A percentile compares a stretch with the other conserved stretches of the same genome.
phyloP scores from a whole-genome alignment of 2,329 filamentous ascomycete genomes.

The Aspergillus bombycis region DNA sequence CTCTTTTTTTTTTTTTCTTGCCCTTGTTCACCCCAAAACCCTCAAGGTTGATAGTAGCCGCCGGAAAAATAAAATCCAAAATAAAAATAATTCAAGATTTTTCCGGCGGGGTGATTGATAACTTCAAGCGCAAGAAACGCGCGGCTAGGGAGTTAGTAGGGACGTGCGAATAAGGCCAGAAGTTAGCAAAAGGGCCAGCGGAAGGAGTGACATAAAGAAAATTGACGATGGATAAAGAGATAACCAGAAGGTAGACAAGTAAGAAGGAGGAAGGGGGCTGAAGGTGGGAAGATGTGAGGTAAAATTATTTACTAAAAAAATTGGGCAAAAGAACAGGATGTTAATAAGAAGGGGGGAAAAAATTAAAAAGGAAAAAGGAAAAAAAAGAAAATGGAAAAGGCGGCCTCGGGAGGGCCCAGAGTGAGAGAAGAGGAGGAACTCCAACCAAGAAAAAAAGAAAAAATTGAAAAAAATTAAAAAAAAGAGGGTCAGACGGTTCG shows the following conservation, averaged over 20 bases:
- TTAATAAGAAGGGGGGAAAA: constrained; percentile 22
- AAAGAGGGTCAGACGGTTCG: constrained; percentile 6
- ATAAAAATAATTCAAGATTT: constrained; percentile 14
- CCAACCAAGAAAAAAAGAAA: constrained; percentile 1
- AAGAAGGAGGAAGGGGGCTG: constrained; percentile 23
- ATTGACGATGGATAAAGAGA: constrained; percentile 36
- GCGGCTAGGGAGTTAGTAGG: constrained; percentile 42
- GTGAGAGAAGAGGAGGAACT: background rate
- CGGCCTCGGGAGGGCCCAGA: background rate
- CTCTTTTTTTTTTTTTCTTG: background rate
- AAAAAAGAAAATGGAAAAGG: background rate
- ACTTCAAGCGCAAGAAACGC: constrained; percentile 38
- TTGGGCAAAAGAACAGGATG: constrained; percentile 28
- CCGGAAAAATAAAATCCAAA: constrained; percentile 14
- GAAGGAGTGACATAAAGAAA: constrained; percentile 45
- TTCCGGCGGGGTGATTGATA: constrained; percentile 20
- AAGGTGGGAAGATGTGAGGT: constrained; percentile 38
- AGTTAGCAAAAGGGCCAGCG: constrained; percentile 22
- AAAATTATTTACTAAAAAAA: constrained; percentile 45
- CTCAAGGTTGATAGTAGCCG: background rate
- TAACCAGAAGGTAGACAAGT: constrained; percentile 28
- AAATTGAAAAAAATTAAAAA: constrained; percentile 8
- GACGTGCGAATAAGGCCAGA: constrained; percentile 40
- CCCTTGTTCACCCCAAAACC: background rate
- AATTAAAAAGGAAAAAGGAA: constrained; percentile 13